Evolutionary conservation across 1,139 yeast genomes (phyloP).

Genomic region (Sugiyamaella pinicola): DNA sequence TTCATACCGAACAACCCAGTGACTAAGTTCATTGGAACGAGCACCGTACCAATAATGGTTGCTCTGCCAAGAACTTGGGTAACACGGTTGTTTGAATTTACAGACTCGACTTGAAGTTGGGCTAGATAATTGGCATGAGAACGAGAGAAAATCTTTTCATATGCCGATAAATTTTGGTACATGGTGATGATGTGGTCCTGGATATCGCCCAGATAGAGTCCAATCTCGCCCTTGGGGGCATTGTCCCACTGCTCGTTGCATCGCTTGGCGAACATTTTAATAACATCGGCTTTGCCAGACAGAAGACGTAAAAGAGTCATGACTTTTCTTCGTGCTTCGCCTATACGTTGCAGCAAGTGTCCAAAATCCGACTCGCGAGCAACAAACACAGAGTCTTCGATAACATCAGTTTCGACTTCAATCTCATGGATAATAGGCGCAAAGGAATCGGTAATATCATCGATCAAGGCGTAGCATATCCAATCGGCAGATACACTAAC

Average conservation of each 20-base stretch:
- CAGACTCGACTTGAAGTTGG: slow-evolving; percentile 89
- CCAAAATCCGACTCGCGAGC: slow-evolving; percentile 63
- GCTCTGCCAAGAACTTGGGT: slow-evolving; percentile 88
- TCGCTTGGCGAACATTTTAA: slow-evolving; percentile 94
- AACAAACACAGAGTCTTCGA: slow-evolving; percentile 79
- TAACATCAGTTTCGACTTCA: slow-evolving; percentile 89
- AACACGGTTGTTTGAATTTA: slow-evolving; percentile 78
- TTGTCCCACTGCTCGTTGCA: slow-evolving; percentile 69
- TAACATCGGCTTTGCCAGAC: slow-evolving; percentile 95
- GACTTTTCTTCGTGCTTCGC: slow-evolving; percentile 84
- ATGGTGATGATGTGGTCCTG: slow-evolving; percentile 97
- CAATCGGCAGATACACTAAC: slow-evolving; percentile 88
- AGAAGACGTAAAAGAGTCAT: slow-evolving; percentile 90
- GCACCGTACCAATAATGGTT: slow-evolving; percentile 84
- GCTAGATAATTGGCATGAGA: slow-evolving; percentile 92
- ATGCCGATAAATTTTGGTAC: slow-evolving; percentile 86
- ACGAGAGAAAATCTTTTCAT: slow-evolving; percentile 89
- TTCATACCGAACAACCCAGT: slow-evolving; percentile 98
- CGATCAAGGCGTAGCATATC: slow-evolving; percentile 91
- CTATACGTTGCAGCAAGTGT: slow-evolving; percentile 73
- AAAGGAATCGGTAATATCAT: slow-evolving; percentile 91
- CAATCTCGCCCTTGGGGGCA: slow-evolving; percentile 48
- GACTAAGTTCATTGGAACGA: slow-evolving; percentile 85
- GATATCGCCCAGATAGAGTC: slow-evolving; percentile 87
- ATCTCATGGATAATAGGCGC: slow-evolving; percentile 87